A percentile compares a stretch with the other conserved stretches of the same genome.
Evolutionary conservation across 2,329 filamentous ascomycete species (phyloP).

Genomic region (Colletotrichum limetticola): DNA sequence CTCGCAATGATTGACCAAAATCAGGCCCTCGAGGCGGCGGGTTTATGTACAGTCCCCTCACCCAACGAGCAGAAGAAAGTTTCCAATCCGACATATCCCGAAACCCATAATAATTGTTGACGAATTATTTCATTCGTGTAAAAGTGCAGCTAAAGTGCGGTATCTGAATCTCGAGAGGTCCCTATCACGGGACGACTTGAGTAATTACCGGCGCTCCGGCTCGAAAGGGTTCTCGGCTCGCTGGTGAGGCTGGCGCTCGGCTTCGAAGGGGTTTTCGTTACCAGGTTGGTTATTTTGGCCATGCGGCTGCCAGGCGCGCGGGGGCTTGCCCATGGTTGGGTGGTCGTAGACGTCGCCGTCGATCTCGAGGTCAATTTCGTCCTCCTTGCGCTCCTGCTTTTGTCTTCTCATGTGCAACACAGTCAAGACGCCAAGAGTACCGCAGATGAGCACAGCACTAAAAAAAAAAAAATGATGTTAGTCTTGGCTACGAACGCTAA

Average conservation of each 20-base stretch:
- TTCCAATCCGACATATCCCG: neutral
- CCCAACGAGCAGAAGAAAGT: neutral
- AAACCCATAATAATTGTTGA: neutral
- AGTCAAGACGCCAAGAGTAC: neutral
- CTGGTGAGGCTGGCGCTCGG: conserved; percentile 13
- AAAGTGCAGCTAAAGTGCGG: neutral
- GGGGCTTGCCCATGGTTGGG: conserved; percentile 31
- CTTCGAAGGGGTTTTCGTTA: conserved; percentile 19
- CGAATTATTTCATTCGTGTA: neutral
- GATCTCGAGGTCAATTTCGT: conserved; percentile 22
- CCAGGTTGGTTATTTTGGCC: neutral
- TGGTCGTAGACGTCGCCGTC: conserved; percentile 31
- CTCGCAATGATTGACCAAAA: conserved; percentile 24
- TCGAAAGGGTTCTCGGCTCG: conserved; percentile 28
- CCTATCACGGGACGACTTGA: neutral
- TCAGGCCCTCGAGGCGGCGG: neutral
- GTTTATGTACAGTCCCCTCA: neutral
- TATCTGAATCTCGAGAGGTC: neutral
- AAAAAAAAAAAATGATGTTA: neutral
- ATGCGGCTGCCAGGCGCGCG: conserved; percentile 29
- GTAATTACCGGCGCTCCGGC: conserved; percentile 20
- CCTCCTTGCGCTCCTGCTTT: conserved; percentile 23
- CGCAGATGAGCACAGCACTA: conserved; percentile 25
- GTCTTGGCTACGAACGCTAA: neutral
- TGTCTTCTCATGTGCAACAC: conserved; percentile 25